Conservation (phyloP, 306 rosid genomes). For the Psophocarpus tetragonolobus region DNA sequence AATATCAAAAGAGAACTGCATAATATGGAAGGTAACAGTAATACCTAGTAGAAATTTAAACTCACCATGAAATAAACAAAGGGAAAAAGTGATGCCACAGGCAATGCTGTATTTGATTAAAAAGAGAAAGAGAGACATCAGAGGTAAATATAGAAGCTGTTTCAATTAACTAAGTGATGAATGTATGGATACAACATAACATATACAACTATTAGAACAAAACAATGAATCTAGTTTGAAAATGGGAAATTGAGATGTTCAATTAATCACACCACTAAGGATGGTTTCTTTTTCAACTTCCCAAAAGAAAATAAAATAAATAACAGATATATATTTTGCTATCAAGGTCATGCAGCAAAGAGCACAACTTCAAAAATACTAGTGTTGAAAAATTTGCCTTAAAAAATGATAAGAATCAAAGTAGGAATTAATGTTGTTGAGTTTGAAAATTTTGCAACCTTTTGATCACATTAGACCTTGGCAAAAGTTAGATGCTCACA, state of each 20-base stretch:
- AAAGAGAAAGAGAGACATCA: background rate
- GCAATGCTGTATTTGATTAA: conserved; percentile 35
- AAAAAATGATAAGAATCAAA: background rate
- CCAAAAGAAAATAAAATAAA: background rate
- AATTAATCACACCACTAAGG: background rate
- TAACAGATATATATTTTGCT: background rate
- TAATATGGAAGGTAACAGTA: background rate
- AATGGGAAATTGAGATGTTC: background rate
- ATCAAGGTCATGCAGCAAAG: background rate
- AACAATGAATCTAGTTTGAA: background rate
- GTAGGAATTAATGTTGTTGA: background rate
- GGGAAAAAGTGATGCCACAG: conserved; percentile 40
- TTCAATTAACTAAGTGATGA: background rate
- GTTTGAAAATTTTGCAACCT: background rate
- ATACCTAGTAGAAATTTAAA: background rate
- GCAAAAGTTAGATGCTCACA: background rate
- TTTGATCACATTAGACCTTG: background rate
- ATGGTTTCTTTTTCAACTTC: background rate
- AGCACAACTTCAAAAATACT: background rate
- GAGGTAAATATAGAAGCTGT: background rate
- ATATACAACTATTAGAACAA: background rate
- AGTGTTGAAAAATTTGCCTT: background rate
- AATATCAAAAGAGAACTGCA: background rate
- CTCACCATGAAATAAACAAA: conserved; percentile 51
- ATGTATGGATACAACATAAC: background rate